Conservation (phyloP, 1,284 basidiomycete species). For the Sporisorium scitamineum region DNA sequence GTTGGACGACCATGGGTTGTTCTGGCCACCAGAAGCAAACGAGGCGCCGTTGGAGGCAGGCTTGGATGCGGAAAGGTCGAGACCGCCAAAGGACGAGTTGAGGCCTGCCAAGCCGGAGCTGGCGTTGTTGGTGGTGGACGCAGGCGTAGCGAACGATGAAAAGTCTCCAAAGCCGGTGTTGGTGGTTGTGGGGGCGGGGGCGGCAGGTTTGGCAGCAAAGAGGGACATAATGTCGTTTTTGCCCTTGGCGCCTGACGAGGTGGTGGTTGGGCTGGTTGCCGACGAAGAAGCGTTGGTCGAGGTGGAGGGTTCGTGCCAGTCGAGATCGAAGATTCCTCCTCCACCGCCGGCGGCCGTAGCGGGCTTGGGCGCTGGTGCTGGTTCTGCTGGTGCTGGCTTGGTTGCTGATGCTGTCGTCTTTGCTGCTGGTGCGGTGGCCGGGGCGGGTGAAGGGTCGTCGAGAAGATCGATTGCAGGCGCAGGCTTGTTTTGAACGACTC, state of each 20-base stretch:
- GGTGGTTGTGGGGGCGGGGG: background rate
- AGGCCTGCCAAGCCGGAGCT: background rate
- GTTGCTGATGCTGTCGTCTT: constrained; percentile 12
- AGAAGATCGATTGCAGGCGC: constrained; percentile 31
- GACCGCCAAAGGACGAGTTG: constrained; percentile 24
- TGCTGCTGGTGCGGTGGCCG: constrained; percentile 14
- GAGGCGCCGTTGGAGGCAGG: background rate
- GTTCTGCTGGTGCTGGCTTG: constrained; percentile 13
- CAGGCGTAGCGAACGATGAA: constrained; percentile 20
- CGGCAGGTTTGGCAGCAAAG: constrained; percentile 71
- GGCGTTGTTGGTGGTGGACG: background rate
- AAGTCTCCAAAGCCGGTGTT: constrained; percentile 34
- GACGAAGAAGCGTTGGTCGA: constrained; percentile 30
- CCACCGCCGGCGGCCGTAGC: constrained; percentile 66
- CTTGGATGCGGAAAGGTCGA: constrained; percentile 22
- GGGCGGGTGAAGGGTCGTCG: constrained; percentile 29
- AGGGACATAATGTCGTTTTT: constrained; percentile 89
- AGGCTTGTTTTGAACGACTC: background rate
- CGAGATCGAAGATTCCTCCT: constrained; percentile 84
- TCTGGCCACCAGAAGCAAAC: background rate
- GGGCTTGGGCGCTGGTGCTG: constrained; percentile 58
- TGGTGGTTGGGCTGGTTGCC: constrained; percentile 72
- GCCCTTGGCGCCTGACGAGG: constrained; percentile 68
- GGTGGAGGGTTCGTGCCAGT: constrained; percentile 74
- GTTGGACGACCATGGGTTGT: constrained; percentile 24